phyloP scores from a whole-genome alignment of 108 stramenopile species.

The Skeletonema marinoi region DNA sequence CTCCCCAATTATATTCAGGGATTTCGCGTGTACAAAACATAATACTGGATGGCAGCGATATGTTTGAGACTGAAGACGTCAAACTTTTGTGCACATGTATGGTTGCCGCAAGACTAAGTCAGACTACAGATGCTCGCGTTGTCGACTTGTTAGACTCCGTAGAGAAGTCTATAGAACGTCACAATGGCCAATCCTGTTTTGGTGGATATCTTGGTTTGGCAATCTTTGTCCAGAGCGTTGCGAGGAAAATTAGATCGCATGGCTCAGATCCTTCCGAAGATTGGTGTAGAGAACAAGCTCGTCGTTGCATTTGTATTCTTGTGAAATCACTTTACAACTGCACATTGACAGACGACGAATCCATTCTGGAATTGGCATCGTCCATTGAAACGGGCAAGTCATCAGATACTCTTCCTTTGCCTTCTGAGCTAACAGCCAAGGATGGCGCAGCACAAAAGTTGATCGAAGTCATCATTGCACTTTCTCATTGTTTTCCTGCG shows the following conservation, averaged over 20 bases:
- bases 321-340: neutral
- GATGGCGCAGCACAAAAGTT: constrained; percentile 33
- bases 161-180: constrained; percentile 48
- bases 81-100: constrained; percentile 30
- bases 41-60: constrained; percentile 28
- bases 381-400: constrained; percentile 41
- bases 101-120: constrained; percentile 32
- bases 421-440: neutral
- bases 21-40: constrained; percentile 14
- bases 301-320: neutral
- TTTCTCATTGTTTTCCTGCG: constrained; percentile 49
- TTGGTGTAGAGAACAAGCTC: neutral
- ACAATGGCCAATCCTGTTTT: constrained; percentile 43
- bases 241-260: neutral
- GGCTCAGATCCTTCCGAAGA: neutral
- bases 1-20: constrained; percentile 4
- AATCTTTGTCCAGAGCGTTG: constrained; percentile 48
- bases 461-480: constrained; percentile 50
- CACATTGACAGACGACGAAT: neutral
- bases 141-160: constrained; percentile 46
- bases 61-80: constrained; percentile 34
- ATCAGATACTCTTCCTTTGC: constrained; percentile 30
- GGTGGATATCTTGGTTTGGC: constrained; percentile 66
- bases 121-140: constrained; percentile 40
- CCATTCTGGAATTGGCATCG: constrained; percentile 32